Base-by-base conservation (phyloP, 345 rosid genomes). In the Triadica sebifera region DNA sequence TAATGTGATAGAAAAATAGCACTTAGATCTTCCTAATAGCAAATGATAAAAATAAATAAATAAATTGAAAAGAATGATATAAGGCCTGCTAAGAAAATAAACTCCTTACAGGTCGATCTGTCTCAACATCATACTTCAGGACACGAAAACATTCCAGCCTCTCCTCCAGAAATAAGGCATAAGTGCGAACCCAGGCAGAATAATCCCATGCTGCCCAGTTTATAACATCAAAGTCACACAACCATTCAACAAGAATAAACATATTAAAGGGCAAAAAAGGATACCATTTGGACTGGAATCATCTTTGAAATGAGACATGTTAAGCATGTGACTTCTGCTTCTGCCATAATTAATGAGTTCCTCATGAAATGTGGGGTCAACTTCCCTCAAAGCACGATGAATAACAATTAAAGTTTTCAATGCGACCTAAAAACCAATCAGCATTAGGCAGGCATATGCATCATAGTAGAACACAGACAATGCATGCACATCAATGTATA, bases 381-480 rank as follows among this genome's bases (percentile, higher is more conserved):
- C 99, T 87, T 95, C 99, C 81, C 98, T 93, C 84, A 95, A 77
- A 74, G 98, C 92, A 79, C 99, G 98, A 79, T 95, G 99, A 80
- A 93, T 89, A 72, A 93, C 90, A 22, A 93, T 85, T 67, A 95
- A 87, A 58, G 97, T 93, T 88, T 95, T 95, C 81, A 93, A 81
- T 12, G 98, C 99, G 74, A 95, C 99, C 99, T 95, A 79, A 65
- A 73, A 66, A 70, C 65, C 65, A 70, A 75, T 43, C 69, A 34
- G 37, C 71, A 61, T 70, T 64, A 76, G 51, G 20, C 62, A 57
- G 51, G n/a, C 56, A 62, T 63, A 58, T 34, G 45, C 20, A 51
- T 45, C 58, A 29, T 4, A 66, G 24, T 49, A 49, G 43, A 5
- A 52, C n/a, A 77, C 15, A 46, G 0, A 49, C n/a, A 50, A 25